Base-by-base conservation (phyloP, 2,329 filamentous ascomycete species). In the Botrytis pseudocinerea region DNA sequence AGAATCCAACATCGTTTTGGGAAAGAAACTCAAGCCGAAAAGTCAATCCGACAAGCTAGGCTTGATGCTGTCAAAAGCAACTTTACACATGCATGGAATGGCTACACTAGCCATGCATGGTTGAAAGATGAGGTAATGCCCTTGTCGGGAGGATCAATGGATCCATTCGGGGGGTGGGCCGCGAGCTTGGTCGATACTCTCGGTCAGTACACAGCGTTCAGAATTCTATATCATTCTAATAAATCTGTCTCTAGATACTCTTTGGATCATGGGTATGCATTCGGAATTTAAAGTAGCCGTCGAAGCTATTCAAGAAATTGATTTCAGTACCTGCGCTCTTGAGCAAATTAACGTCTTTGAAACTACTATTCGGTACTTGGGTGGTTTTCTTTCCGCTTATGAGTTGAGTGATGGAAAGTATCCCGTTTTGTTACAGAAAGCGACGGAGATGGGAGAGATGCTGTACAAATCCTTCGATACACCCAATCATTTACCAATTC, bases 131-230 rank as follows among this genome's bases (percentile, higher is more conserved):
- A 98, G 83, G 83, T 98, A 14, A 86, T 83, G 66, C 95, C 95
- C 1, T 84, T 95, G 16, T 88, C 88, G 46, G 90, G 90, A 71
- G 84, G 83, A 9, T 88, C 84, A 74, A 88, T 88, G 44, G 92
- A 97, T 79, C 92, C 93, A 0, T 98, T 98, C 82, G 95, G 93
- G 79, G 93, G 92, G 62, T 97, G 94, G 94, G 93, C 92, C 20
- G 94, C 94, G 16, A 96, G 94, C 0, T 80, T 97, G 74, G 92
- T 97, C 6, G 94, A 97, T 83, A 57, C 70, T 59, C 62, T 72
- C 16, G 70, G 70, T 72, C n/a, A 12, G 70, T 40, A 60, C 22
- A 32, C n/a, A 32, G 8, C 5, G 28, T 28, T 32, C 40, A 44
- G 25, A 38, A 7, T 10, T 5, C 2, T 9, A 28, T 25, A 5